phyloP scores from a whole-genome alignment of 306 rosid species.

The Cicer arietinum region DNA sequence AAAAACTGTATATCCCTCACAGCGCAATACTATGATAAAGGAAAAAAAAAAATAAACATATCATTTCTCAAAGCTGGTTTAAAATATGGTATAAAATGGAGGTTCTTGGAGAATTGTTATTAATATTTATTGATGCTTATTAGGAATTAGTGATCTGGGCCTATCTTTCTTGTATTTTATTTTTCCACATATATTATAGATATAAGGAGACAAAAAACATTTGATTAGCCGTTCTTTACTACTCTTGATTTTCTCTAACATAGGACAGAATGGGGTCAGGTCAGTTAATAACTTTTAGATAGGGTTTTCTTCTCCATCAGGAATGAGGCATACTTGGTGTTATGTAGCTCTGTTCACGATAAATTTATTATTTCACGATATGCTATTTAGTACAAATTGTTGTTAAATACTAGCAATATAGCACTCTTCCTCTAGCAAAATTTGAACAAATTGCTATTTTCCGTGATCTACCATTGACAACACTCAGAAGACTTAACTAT shows the following conservation, averaged over 20 bases:
- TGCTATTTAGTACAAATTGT: too few species aligned
- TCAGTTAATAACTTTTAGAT: neutral
- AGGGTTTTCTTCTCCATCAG: neutral
- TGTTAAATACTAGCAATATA: too few species aligned
- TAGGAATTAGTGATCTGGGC: neutral
- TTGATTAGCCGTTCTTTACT: neutral
- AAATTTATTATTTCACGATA: too few species aligned
- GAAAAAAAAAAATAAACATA: neutral
- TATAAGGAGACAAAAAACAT: neutral
- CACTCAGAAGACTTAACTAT: too few species aligned
- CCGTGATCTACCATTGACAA: too few species aligned
- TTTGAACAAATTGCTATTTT: too few species aligned
- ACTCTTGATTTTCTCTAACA: neutral
- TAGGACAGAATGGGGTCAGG: neutral
- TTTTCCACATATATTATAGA: neutral
- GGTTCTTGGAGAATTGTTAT: slow-evolving; percentile 4
- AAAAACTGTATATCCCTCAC: too few species aligned
- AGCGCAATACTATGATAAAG: neutral
- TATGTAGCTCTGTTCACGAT: neutral
- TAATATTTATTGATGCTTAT: neutral
- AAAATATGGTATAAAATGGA: slow-evolving; percentile 1
- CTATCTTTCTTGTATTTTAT: neutral
- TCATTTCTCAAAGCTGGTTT: slow-evolving; percentile 3
- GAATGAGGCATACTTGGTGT: neutral
- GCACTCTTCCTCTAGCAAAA: too few species aligned